phyloP scores from a whole-genome alignment of 1,284 basidiomycete species.

The Papiliotrema fonsecae region DNA sequence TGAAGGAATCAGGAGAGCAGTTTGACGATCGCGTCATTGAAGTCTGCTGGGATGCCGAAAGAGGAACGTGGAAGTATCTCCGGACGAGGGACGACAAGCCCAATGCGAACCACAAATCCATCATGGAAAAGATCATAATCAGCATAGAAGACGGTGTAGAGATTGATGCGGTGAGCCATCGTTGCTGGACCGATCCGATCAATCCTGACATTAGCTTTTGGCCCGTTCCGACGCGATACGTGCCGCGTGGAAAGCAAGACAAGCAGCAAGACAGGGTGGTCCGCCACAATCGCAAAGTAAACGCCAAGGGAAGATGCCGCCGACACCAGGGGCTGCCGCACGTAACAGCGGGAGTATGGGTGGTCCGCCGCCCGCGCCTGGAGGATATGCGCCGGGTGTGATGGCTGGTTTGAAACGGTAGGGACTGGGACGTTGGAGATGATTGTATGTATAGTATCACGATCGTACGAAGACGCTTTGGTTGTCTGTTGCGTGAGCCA shows the following conservation, averaged over 20 bases:
- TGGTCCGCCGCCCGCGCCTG: conserved; percentile 12
- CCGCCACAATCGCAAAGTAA: conserved; percentile 6
- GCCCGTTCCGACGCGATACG: conserved; percentile 34
- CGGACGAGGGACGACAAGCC: conserved; percentile 89
- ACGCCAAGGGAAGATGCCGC: conserved; percentile 9
- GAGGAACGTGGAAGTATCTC: conserved; percentile 76
- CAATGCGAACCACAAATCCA: conserved; percentile 74
- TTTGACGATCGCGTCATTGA: conserved; percentile 91
- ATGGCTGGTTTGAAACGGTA: conserved; percentile 32
- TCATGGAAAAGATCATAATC: conserved; percentile 78
- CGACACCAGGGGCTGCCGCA: conserved; percentile 13
- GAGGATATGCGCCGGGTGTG: conserved; percentile 14
- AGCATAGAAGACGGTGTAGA: conserved; percentile 90
- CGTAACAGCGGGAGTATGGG: conserved; percentile 6
- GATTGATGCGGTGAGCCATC: conserved; percentile 62
- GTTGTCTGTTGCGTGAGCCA: too few species aligned
- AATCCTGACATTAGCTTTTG: conserved; percentile 18
- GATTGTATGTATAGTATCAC: too few species aligned
- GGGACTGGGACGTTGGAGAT: neutral
- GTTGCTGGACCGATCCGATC: neutral
- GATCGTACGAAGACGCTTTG: too few species aligned
- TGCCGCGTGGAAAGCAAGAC: conserved; percentile 40
- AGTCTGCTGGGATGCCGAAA: conserved; percentile 73
- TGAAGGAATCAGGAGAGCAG: conserved; percentile 81
- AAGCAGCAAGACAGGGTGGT: conserved; percentile 9